Evolutionary conservation across 2,329 filamentous ascomycete species (phyloP).

Genomic region (Corynespora cassiicola): DNA sequence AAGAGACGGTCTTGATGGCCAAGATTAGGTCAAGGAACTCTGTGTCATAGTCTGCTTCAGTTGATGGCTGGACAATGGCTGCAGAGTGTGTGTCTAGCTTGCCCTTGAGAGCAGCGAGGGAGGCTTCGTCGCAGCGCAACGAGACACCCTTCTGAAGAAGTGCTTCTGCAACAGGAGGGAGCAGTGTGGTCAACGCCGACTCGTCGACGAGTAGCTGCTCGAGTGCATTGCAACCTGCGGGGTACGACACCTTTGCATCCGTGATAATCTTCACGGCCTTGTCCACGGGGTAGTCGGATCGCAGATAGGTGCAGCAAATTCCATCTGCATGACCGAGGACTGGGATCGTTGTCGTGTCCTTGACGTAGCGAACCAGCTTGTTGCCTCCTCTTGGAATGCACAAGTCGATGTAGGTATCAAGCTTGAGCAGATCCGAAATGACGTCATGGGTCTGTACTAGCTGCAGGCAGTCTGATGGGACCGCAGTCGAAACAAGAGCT

Average conservation of each 20-base stretch:
- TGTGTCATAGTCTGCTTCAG: constrained; percentile 77
- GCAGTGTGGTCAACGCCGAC: constrained; percentile 67
- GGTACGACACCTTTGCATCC: constrained; percentile 93
- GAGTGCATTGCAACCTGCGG: constrained; percentile 92
- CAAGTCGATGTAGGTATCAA: constrained; percentile 89
- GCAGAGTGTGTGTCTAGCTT: constrained; percentile 52
- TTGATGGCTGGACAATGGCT: constrained; percentile 67
- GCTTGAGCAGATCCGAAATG: constrained; percentile 83
- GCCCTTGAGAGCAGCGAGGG: constrained; percentile 67
- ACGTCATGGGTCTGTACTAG: constrained; percentile 92
- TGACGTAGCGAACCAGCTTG: constrained; percentile 88
- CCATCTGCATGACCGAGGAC: constrained; percentile 97
- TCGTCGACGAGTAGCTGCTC: constrained; percentile 90
- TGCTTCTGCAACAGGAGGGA: constrained; percentile 76
- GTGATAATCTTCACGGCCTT: constrained; percentile 80
- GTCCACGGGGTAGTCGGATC: constrained; percentile 74
- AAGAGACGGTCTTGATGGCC: constrained; percentile 77
- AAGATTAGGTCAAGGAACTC: constrained; percentile 88
- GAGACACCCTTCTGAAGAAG: constrained; percentile 79
- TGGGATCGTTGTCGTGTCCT: constrained; percentile 88
- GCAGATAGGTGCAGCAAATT: constrained; percentile 85
- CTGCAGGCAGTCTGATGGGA: constrained; percentile 88
- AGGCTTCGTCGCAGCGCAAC: constrained; percentile 77
- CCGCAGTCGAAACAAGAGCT: constrained; percentile 73
- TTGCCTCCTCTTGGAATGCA: constrained; percentile 93